Base-by-base conservation (phyloP, 2,329 filamentous ascomycete genomes). In the Claviceps sp. region DNA sequence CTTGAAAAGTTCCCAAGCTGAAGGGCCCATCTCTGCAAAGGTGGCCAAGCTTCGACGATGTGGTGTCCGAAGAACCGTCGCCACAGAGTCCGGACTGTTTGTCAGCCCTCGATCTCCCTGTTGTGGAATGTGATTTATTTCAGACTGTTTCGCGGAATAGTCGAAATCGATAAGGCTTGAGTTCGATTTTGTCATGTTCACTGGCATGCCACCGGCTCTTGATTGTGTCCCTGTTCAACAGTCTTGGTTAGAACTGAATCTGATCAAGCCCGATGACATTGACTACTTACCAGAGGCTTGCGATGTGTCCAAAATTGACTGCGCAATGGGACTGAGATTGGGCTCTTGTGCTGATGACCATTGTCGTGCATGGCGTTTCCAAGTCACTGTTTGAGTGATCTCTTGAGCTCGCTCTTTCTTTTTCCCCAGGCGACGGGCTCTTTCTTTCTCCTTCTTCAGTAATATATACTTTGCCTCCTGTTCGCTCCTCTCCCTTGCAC, bases 311-410 rank as follows among this genome's bases (percentile, higher is more conserved):
- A 60, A 54, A 34, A 58, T 51, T 55, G 73, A 75, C 59, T 75
- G 70, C 19, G 68, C 62, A 50, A 77, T 76, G 13, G 74, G 73
- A 49, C 72, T 77, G 46, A 79, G 58, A 7, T 65, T 64, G 11
- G 76, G 74, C 54, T 76, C 73, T 24, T 70, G 71, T 1, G 70
- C 70, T 3, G 74, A 77, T 4, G 73, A 76, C 76, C 76, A 80
- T 51, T 74, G 70, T 19, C 68, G 66, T 1, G 65, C 67, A 24
- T 71, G 66, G 24, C 68, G 68, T 51, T 64, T 69, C 76, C 73
- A 79, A 55, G 59, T 68, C 2, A 73, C 61, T 56, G 51, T 68
- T 60, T 24, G 62, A 53, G 40, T 65, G 60, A 54, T 50, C 22
- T 58, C 53, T 46, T 59, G 56, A n/a, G 70, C 60, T 2, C 60